Evolutionary conservation across 306 rosid genomes (phyloP).

Genomic region (Pyrus bretschneideri): DNA sequence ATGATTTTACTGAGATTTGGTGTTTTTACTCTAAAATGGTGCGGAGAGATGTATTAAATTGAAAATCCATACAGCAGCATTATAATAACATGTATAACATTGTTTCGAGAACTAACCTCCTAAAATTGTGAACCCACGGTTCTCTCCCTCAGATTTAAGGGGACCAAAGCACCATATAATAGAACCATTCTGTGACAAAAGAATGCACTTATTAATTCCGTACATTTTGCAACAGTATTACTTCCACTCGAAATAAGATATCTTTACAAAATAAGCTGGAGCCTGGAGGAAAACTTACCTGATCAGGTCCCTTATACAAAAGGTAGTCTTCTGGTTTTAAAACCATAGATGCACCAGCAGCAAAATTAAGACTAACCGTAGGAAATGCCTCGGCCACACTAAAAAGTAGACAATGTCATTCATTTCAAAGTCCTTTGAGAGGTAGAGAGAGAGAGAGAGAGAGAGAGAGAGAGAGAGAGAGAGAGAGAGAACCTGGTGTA

Average conservation of each 20-base stretch:
- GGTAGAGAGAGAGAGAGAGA: too few species aligned
- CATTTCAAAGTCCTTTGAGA: background rate
- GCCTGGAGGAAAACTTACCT: slow-evolving; percentile 31
- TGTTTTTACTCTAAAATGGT: background rate
- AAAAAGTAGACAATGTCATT: slow-evolving; percentile 23
- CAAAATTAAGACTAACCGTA: slow-evolving; percentile 75
- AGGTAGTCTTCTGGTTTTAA: slow-evolving; percentile 91
- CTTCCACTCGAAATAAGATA: slow-evolving; percentile 4
- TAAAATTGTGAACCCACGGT: slow-evolving; percentile 45
- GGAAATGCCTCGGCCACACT: slow-evolving; percentile 70
- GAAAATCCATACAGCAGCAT: background rate
- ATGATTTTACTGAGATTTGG: too few species aligned
- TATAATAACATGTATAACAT: background rate
- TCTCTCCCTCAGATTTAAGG: slow-evolving; percentile 55
- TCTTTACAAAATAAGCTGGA: background rate
- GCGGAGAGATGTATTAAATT: too few species aligned
- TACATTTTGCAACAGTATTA: background rate
- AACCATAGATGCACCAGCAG: slow-evolving; percentile 72
- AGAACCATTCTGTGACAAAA: slow-evolving; percentile 53
- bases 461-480: slow-evolving; percentile 1
- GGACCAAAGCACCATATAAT: slow-evolving; percentile 81
- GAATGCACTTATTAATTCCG: background rate
- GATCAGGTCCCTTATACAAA: slow-evolving; percentile 14
- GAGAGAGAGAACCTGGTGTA: slow-evolving; percentile 48
- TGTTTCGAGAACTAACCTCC: slow-evolving; percentile 57